Base-by-base conservation (phyloP, 768 basidiomycete genomes). In the Tubosaeta brunneosetosa region DNA sequence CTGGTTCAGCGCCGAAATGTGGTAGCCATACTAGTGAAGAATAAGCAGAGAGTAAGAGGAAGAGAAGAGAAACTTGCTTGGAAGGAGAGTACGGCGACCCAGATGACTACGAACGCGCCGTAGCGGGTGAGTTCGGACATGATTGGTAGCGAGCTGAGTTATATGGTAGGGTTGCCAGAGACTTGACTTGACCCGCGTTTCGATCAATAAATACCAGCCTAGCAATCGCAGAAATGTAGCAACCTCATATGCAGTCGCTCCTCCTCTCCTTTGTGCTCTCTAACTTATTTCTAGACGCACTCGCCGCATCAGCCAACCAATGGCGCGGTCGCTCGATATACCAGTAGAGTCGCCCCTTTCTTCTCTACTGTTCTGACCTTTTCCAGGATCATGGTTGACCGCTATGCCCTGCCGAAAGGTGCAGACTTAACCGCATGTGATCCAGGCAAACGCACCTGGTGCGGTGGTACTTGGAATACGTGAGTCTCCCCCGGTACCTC, bases 1-100 rank as follows among this genome's bases (percentile, higher is more conserved):
- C 66, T 94, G 92, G 67, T 97, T 97, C 53, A 97, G 79, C 14
- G 86, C 86, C 2, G 92, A 89, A 38, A 93, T 90, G 67, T 95
- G 91, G 68, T 88, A 97, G n/a, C 93, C 94, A 72, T 91, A 91
- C 81, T 90, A 49, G 25, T 13, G 49, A 41, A 44, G 29, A 6
- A 33, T 55, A 14, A 49, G 14, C 27, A 42, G n/a, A 4, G 9
- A 11, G 1, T 13, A 4, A 4, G 16, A 12, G 3, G 32, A 22
- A 44, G 22, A 14, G 32, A 25, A n/a, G 32, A 29, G 2, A 32
- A 31, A 56, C 66, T 53, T 59, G 70, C 77, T 71, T 74, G 72
- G 62, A 89, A 88, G 10, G 84, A 77, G 45, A 75, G 75, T 14
- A 80, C 55, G 43, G 88, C 77, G 12, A 88, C 72, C 88, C 88